phyloP scores from a whole-genome alignment of 306 rosid genomes.

The Sesbania bispinosa region DNA sequence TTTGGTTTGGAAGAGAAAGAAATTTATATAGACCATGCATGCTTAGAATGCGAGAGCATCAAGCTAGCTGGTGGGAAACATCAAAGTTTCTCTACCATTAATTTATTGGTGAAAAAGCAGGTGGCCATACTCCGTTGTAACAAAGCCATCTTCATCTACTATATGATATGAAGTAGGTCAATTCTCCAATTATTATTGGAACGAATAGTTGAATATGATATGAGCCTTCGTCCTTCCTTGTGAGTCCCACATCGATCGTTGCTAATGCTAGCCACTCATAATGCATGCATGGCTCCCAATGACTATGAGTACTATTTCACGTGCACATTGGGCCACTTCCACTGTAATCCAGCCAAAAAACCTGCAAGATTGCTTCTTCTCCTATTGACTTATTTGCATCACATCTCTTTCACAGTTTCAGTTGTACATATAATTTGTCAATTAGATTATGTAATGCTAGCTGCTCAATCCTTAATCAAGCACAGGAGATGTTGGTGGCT shows the following conservation, averaged over 20 bases:
- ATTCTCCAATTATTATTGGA: neutral
- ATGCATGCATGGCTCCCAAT: neutral
- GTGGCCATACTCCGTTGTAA: neutral
- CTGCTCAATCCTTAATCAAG: too few relatives aligned
- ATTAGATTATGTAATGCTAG: too few relatives aligned
- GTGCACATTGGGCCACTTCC: slow-evolving; percentile 2
- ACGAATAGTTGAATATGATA: too few relatives aligned
- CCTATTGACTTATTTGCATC: neutral
- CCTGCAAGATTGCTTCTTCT: too few relatives aligned
- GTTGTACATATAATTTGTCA: too few relatives aligned
- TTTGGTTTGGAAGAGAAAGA: neutral
- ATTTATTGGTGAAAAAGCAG: neutral
- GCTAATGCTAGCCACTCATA: too few relatives aligned
- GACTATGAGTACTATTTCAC: neutral
- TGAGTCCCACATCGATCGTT: too few relatives aligned
- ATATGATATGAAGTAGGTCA: neutral
- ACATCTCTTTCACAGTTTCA: neutral
- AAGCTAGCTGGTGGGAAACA: neutral
- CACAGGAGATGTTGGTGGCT: neutral
- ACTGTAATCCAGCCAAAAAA: neutral
- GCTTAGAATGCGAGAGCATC: neutral
- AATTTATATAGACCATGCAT: neutral
- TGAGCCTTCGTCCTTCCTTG: too few relatives aligned
- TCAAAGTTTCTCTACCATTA: neutral
- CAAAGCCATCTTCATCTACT: neutral